Percentiles rank a stretch among this genome's conserved stretches.
Evolutionary conservation across 768 basidiomycete species (phyloP).

Genomic region (Boletales sp.): DNA sequence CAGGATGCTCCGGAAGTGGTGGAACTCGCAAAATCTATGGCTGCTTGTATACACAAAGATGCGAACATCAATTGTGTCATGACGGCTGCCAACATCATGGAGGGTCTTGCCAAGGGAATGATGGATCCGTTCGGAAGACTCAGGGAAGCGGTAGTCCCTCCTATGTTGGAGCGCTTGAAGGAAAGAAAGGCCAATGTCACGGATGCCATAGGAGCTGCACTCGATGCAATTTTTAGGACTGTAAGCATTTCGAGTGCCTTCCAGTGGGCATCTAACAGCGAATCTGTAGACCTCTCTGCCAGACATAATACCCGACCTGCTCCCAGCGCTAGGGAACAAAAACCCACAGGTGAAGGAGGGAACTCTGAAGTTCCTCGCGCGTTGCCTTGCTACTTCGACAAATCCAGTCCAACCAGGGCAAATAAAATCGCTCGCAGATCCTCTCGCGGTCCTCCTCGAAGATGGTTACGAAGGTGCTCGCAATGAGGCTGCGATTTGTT

Average conservation of each 20-base stretch:
- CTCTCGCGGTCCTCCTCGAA: conserved; percentile 71
- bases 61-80: conserved; percentile 96
- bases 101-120: conserved; percentile 81
- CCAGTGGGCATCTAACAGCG: conserved; percentile 1
- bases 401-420: conserved; percentile 69
- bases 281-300: conserved; percentile 62
- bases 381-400: conserved; percentile 70
- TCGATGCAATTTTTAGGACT: conserved; percentile 85
- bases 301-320: conserved; percentile 81
- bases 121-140: conserved; percentile 71
- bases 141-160: conserved; percentile 66
- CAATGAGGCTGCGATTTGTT: conserved; percentile 80
- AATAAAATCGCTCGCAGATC: conserved; percentile 78
- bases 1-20: conserved; percentile 75
- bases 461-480: conserved; percentile 88
- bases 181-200: conserved; percentile 90
- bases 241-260: conserved; percentile 45
- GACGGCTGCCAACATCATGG: conserved; percentile 79
- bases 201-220: conserved; percentile 79
- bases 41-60: conserved; percentile 78
- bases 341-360: conserved; percentile 98
- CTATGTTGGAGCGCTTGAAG: conserved; percentile 86
- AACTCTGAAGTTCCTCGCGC: conserved; percentile 79
- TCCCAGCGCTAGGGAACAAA: conserved; percentile 76
- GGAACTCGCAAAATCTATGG: conserved; percentile 74